A percentile compares a stretch with the other conserved stretches of the same genome.
phyloP scores from a whole-genome alignment of 441 rosid species.

The Croton setiger region DNA sequence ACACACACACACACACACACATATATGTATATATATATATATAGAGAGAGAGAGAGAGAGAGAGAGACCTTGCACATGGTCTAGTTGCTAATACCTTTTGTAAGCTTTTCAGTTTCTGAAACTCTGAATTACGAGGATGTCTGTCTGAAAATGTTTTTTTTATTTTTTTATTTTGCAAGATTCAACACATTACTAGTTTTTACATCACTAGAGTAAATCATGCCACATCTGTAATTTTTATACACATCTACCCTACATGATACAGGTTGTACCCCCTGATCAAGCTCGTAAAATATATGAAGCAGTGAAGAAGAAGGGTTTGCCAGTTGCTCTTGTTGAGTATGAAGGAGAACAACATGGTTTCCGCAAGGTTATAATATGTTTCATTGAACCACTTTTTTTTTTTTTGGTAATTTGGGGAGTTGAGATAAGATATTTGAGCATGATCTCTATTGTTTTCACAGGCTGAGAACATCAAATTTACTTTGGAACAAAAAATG shows the following conservation, averaged over 20 bases:
- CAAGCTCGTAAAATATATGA: slow-evolving; percentile 77
- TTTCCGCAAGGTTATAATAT: slow-evolving; percentile 64
- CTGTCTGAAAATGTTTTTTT: background rate
- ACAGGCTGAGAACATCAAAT: slow-evolving; percentile 89
- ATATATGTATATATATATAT: too few relatives aligned
- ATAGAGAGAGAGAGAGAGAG: too few relatives aligned
- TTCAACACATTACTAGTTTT: background rate
- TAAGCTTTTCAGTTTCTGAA: background rate
- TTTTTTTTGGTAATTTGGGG: background rate
- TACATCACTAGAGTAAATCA: background rate
- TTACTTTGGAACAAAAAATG: slow-evolving; percentile 87
- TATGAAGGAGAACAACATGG: slow-evolving; percentile 94
- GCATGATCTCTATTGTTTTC: background rate
- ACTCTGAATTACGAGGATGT: background rate
- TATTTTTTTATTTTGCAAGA: background rate
- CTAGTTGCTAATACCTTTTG: too few relatives aligned
- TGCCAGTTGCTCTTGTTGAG: slow-evolving; percentile 90
- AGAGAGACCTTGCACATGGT: too few relatives aligned
- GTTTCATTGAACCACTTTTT: slow-evolving; percentile 6
- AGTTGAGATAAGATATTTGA: background rate
- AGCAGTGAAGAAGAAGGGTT: slow-evolving; percentile 76
- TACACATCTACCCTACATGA: background rate
- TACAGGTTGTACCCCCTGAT: slow-evolving; percentile 78
- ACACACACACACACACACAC: too few relatives aligned
- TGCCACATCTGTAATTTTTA: background rate